Base-by-base conservation (phyloP, 805 yeast genomes). In the Debaryomyces maramus region DNA sequence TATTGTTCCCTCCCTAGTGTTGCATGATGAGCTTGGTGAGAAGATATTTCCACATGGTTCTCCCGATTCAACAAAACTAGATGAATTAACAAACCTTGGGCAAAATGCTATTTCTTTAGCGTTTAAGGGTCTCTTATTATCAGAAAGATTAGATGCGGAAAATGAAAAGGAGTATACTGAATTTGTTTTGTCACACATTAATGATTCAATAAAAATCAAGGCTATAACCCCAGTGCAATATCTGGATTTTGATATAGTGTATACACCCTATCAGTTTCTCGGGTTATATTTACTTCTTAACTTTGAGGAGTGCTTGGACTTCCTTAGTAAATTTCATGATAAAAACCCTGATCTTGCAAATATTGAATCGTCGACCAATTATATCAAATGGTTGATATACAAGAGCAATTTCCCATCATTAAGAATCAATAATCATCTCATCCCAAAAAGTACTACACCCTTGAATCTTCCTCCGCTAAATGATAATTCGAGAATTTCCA, bases 381-480 rank as follows among this genome's bases (percentile, higher is more conserved):
- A 16, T 16, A 26, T 27, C 5, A 38, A 38, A 19, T 19, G 13
- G 6, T 18, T 34, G 18, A 21, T 34, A 10, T 35, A 16, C 24
- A 20, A 34, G 20, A 32, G 22, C 6, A 22, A 27, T 16, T n/a
- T 37, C 3, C 47, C 43, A 16, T 13, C 15, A 27, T 10, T 41
- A 9, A 23, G 33, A 22, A 21, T 38, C 8, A 28, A 29, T 17
- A 22, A 24, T 8, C 3, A 3, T 4, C 4, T 16, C 9, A 24
- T 7, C 10, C 6, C 15, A 21, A 16, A 19, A 23, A n/a, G 3
- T 23, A 9, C 27, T 15, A 30, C 13, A n/a, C 15, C 17, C 10
- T 38, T 45, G 13, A 29, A 30, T 1, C 36, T 48, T 8, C 52
- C 52, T 19, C 13, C 40, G 3, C 15, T 48, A 15, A 18, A 15